These are phyloP conservation scores for Chlorella vulgaris DNA, from an alignment of 139 green algal genomes.

Conservation along the genomic window DNA sequence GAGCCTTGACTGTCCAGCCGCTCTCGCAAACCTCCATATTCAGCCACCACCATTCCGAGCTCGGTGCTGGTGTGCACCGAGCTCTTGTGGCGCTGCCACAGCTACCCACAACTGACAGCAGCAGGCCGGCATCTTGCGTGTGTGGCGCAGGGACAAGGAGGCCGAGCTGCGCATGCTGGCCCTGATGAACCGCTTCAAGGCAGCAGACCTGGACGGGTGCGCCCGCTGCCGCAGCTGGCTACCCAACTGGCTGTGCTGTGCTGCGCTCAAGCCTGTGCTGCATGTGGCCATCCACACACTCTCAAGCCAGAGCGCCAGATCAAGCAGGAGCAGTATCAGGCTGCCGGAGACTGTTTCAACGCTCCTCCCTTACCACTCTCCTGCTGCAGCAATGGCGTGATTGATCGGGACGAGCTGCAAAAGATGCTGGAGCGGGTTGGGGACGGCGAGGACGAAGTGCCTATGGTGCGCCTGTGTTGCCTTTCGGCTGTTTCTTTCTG, in stretches of 20 bases:
- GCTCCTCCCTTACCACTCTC: neutral
- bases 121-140: too few species aligned
- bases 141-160: slow-evolving; percentile 3
- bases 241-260: neutral
- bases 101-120: too few species aligned
- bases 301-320: too few species aligned
- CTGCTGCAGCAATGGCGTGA: slow-evolving; percentile 34
- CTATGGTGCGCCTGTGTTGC: neutral
- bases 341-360: neutral
- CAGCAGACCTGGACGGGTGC: slow-evolving; percentile 34
- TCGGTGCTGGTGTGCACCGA: too few species aligned
- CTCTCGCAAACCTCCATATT: too few species aligned
- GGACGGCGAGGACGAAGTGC: slow-evolving; percentile 11
- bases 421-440: slow-evolving; percentile 42
- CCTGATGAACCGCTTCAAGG: slow-evolving; percentile 24
- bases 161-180: neutral
- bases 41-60: too few species aligned
- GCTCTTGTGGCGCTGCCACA: too few species aligned
- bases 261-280: neutral
- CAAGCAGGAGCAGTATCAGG: too few species aligned
- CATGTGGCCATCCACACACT: too few species aligned
- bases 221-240: neutral
- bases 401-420: slow-evolving; percentile 33
- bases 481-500: neutral
- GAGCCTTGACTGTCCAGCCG: too few species aligned